Evolutionary conservation across 2,329 filamentous ascomycete genomes (phyloP).

Genomic region (Nectriaceae sp.): DNA sequence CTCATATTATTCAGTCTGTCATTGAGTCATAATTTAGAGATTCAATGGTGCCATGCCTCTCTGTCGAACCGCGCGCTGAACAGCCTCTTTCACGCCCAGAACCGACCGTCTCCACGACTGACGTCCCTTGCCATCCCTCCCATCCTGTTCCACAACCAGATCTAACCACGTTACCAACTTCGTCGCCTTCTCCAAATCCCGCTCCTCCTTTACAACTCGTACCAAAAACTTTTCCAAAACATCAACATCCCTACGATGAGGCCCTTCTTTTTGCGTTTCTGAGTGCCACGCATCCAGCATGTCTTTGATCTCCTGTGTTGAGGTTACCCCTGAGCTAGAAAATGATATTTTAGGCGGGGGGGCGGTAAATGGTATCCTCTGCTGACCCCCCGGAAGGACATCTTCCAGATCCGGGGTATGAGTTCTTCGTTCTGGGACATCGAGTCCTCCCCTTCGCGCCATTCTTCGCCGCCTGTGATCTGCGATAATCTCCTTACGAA

Average conservation of each 20-base stretch:
- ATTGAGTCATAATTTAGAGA: conserved; percentile 35
- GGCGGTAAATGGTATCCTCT: conserved; percentile 47
- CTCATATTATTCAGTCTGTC: too few relatives aligned
- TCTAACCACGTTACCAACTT: conserved; percentile 69
- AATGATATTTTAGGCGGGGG: conserved; percentile 50
- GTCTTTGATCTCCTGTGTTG: conserved; percentile 64
- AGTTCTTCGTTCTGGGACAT: conserved; percentile 33
- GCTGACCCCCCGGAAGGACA: conserved; percentile 38
- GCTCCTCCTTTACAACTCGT: conserved; percentile 73
- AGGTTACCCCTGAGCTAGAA: conserved; percentile 43
- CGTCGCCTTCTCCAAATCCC: conserved; percentile 74
- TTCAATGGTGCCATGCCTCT: conserved; percentile 59
- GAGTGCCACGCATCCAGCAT: conserved; percentile 77
- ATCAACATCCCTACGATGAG: conserved; percentile 75
- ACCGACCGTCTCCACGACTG: conserved; percentile 50
- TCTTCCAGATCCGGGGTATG: conserved; percentile 24
- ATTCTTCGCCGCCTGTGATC: conserved; percentile 64
- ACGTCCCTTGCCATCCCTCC: conserved; percentile 37
- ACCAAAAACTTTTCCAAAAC: conserved; percentile 73
- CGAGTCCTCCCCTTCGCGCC: conserved; percentile 56
- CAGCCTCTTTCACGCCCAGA: conserved; percentile 45
- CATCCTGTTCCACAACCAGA: conserved; percentile 54
- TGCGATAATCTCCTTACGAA: conserved; percentile 74
- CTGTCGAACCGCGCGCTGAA: conserved; percentile 56
- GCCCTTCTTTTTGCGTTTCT: conserved; percentile 72